These are phyloP conservation scores for Acanthamoeba healyi DNA, from an alignment of 208 protist genomes.

Conservation along the genomic window DNA sequence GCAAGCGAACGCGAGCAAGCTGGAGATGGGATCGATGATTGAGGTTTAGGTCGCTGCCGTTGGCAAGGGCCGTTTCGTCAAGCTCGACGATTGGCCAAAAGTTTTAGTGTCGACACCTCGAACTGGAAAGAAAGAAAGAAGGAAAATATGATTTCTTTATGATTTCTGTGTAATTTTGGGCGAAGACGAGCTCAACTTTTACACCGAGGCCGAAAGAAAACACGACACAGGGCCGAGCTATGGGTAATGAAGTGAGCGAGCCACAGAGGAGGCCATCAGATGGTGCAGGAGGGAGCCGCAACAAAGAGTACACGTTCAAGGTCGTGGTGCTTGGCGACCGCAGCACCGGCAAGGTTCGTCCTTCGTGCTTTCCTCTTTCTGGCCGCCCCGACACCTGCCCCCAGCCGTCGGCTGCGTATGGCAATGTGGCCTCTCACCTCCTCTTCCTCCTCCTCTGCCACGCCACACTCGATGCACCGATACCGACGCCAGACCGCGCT, in stretches of 20 bases:
- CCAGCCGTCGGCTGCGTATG: background rate
- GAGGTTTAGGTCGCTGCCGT: too few species aligned
- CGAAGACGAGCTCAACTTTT: background rate
- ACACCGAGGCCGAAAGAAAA: background rate
- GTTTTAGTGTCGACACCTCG: too few species aligned
- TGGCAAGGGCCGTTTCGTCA: too few species aligned
- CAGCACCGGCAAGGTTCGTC: background rate
- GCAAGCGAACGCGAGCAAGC: background rate
- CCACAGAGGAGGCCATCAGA: conserved; percentile 1
- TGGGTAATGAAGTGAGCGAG: conserved; percentile 60
- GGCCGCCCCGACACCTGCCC: background rate
- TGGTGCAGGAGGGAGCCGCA: background rate
- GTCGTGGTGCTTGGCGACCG: background rate
- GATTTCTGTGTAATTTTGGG: background rate
- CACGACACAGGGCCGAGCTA: too few species aligned
- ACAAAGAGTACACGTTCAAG: conserved; percentile 44
- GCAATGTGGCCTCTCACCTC: too few species aligned
- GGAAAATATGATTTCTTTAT: background rate
- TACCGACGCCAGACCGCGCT: conserved; percentile 23
- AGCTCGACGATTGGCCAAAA: too few species aligned
- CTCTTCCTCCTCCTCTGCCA: background rate
- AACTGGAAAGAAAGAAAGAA: too few species aligned
- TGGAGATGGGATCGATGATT: too few species aligned
- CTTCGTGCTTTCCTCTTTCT: background rate
- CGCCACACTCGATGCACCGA: too few species aligned